A percentile compares a stretch with the other conserved stretches of the same genome.
These are phyloP conservation scores for Aspergillus spinulosporus DNA, from an alignment of 2,329 filamentous ascomycete species.

Conservation along the genomic window DNA sequence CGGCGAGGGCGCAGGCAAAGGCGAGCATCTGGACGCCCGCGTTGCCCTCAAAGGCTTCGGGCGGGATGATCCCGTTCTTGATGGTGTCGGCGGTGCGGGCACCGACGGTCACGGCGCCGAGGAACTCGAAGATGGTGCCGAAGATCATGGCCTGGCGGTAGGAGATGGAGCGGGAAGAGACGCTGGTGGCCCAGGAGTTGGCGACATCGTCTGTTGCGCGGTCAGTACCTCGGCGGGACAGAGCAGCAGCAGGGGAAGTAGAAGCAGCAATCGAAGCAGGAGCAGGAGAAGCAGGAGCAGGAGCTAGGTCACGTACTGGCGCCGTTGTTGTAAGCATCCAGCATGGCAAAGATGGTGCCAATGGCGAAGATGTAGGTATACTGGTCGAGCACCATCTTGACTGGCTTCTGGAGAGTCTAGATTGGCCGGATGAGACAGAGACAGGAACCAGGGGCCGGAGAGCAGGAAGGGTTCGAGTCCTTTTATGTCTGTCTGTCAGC, in stretches of 20 bases:
- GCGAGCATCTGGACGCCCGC: slow-evolving; percentile 68
- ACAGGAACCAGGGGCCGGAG: neutral
- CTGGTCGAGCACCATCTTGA: slow-evolving; percentile 59
- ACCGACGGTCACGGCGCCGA: slow-evolving; percentile 66
- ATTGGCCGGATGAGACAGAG: no score
- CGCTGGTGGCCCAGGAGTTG: slow-evolving; percentile 78
- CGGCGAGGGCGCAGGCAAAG: slow-evolving; percentile 35
- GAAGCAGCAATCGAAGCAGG: no score
- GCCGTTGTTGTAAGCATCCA: slow-evolving; percentile 77
- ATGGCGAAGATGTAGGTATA: slow-evolving; percentile 74
- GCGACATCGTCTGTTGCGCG: slow-evolving; percentile 66
- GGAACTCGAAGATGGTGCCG: slow-evolving; percentile 66
- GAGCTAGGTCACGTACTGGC: slow-evolving; percentile 59
- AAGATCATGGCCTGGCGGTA: slow-evolving; percentile 44
- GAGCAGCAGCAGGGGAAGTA: no score
- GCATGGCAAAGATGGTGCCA: slow-evolving; percentile 72
- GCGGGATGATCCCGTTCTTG: slow-evolving; percentile 74
- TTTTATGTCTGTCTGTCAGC: neutral
- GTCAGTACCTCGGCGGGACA: neutral
- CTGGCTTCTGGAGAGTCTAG: neutral
- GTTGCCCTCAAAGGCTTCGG: slow-evolving; percentile 58
- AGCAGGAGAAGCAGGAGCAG: no score
- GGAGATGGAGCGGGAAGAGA: slow-evolving; percentile 68
- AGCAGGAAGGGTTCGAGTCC: neutral
- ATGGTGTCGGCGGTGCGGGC: slow-evolving; percentile 73